phyloP scores from a whole-genome alignment of 768 basidiomycete species.

The Saitozyma podzolica region DNA sequence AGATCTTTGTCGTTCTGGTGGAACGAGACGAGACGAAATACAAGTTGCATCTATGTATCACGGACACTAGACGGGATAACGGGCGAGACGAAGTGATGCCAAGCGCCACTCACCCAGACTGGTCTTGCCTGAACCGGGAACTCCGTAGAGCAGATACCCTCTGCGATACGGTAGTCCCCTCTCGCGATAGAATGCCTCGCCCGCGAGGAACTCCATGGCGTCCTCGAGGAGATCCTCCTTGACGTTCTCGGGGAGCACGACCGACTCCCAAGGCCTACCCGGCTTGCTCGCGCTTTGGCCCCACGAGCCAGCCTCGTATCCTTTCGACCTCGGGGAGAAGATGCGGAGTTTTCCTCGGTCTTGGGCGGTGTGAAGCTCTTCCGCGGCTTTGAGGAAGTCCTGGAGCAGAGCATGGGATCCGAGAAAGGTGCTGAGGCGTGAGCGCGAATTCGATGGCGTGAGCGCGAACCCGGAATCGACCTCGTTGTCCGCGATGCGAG shows the following conservation, averaged over 20 bases:
- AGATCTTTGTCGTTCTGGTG: background rate
- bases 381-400: background rate
- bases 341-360: background rate
- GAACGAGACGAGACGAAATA: background rate
- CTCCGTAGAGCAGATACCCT: constrained; percentile 27
- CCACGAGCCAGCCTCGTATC: background rate
- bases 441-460: background rate
- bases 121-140: constrained; percentile 28
- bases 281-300: background rate
- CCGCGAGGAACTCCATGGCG: constrained; percentile 18
- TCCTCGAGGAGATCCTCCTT: constrained; percentile 22
- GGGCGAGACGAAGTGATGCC: background rate
- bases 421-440: background rate
- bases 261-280: constrained; percentile 13
- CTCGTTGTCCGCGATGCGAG: no score
- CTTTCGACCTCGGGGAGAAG: background rate
- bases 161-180: constrained; percentile 20
- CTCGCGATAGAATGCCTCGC: constrained; percentile 16
- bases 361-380: background rate
- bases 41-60: background rate
- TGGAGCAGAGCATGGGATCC: background rate
- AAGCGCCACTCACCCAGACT: constrained; percentile 20
- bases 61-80: background rate
- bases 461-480: background rate
- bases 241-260: constrained; percentile 16